phyloP scores from a whole-genome alignment of 2,329 filamentous ascomycete species.

The Fusarium temperatum region DNA sequence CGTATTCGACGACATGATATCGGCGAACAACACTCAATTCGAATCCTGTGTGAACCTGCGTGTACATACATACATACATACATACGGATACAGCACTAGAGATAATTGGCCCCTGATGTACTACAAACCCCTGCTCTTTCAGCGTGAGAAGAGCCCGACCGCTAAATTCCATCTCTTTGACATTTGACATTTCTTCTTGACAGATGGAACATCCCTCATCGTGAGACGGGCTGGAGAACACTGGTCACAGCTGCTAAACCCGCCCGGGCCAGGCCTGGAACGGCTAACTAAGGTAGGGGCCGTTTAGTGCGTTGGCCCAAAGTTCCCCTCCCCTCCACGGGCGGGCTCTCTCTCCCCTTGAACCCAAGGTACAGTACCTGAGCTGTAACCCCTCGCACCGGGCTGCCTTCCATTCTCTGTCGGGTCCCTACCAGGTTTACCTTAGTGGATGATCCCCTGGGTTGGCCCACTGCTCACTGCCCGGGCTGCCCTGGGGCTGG shows the following conservation, averaged over 20 bases:
- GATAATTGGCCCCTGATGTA: conserved; percentile 16
- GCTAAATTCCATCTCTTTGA: background rate
- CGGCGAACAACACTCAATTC: background rate
- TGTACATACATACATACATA: background rate
- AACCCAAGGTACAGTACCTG: background rate
- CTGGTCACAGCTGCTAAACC: conserved; percentile 15
- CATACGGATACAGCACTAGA: background rate
- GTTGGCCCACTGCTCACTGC: background rate
- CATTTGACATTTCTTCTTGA: background rate
- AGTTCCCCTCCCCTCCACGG: background rate
- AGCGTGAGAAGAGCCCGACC: conserved; percentile 2
- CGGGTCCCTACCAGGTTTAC: conserved; percentile 7
- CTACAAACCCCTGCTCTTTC: conserved; percentile 4
- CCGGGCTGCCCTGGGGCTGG: background rate
- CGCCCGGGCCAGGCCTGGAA: conserved; percentile 26
- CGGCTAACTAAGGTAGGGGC: conserved; percentile 32
- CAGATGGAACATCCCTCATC: conserved; percentile 4
- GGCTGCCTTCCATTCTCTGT: background rate
- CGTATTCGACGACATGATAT: background rate
- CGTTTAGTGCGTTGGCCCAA: conserved; percentile 30
- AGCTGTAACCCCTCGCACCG: conserved; percentile 32
- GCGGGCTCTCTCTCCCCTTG: conserved; percentile 9
- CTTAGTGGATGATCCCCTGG: conserved; percentile 31
- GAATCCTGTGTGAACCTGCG: background rate
- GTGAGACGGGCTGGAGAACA: background rate